These are phyloP conservation scores for Metarhizium robertsii DNA, from an alignment of 2,329 filamentous ascomycete genomes.

Conservation along the genomic window DNA sequence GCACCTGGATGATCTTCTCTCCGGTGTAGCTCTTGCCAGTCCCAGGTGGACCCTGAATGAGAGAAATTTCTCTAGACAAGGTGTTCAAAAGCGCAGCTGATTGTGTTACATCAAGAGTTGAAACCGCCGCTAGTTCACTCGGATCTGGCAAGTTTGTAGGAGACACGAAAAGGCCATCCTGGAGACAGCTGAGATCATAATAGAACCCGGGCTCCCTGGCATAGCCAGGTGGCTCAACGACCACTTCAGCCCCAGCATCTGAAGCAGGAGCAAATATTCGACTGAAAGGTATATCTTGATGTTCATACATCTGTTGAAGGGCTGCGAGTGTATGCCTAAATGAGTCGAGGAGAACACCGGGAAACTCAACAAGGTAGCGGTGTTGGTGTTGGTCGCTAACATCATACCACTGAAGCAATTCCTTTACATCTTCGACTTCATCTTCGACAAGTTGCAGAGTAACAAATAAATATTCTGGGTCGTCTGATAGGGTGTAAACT, in stretches of 20 bases:
- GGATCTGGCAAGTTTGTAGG: slow-evolving; percentile 10
- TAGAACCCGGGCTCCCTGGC: slow-evolving; percentile 35
- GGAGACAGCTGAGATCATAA: slow-evolving; percentile 33
- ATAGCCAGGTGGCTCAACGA: slow-evolving; percentile 40
- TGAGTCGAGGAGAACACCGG: slow-evolving; percentile 46
- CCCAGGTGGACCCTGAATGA: slow-evolving; percentile 63
- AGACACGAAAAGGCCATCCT: slow-evolving; percentile 15
- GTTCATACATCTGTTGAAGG: slow-evolving; percentile 41
- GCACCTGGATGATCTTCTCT: slow-evolving; percentile 45
- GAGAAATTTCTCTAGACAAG: slow-evolving; percentile 41
- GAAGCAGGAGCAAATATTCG: slow-evolving; percentile 31
- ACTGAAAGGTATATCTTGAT: slow-evolving; percentile 36
- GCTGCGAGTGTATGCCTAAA: slow-evolving; percentile 48
- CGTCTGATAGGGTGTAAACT: slow-evolving; percentile 20
- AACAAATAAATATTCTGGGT: slow-evolving; percentile 20
- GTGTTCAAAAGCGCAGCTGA: slow-evolving; percentile 42
- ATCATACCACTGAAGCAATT: slow-evolving; percentile 22
- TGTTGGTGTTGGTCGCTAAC: slow-evolving; percentile 6
- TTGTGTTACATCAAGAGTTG: slow-evolving; percentile 43
- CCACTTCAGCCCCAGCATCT: slow-evolving; percentile 8
- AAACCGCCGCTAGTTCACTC: slow-evolving; percentile 19
- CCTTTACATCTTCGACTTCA: slow-evolving; percentile 9
- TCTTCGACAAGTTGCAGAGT: slow-evolving; percentile 20
- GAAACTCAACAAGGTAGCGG: slow-evolving; percentile 48
- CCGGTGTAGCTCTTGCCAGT: slow-evolving; percentile 60